A percentile compares a stretch with the other conserved stretches of the same genome.
Evolutionary conservation across 805 yeast species (phyloP).

Genomic region (Metschnikowia baotianmanensis): DNA sequence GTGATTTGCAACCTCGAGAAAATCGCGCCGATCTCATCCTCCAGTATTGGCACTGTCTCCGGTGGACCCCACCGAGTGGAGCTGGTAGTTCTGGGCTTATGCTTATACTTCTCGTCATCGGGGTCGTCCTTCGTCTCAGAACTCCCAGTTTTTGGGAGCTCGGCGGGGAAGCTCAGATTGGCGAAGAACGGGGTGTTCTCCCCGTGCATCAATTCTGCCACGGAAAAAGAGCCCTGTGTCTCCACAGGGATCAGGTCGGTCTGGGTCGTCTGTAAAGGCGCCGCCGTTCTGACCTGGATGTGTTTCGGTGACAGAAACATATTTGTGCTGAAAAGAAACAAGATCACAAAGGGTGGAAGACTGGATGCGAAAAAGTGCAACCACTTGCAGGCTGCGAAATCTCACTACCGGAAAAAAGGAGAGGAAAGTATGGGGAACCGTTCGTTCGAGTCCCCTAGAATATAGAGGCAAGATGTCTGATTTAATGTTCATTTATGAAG

Average conservation of each 20-base stretch:
- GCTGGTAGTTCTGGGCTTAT: conserved; percentile 28
- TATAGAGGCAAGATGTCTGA: no score
- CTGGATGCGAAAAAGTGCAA: conserved; percentile 10
- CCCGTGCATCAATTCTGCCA: conserved; percentile 9
- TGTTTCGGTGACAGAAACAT: conserved; percentile 11
- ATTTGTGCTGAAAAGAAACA: conserved; percentile 6
- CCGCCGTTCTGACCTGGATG: conserved; percentile 6
- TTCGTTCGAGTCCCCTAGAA: no score
- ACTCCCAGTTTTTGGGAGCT: conserved; percentile 1
- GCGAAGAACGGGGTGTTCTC: conserved; percentile 10
- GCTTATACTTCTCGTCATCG: conserved; percentile 1
- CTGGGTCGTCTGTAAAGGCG: conserved; percentile 3
- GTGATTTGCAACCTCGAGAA: conserved; percentile 50
- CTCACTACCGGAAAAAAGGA: not conserved
- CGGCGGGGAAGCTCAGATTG: conserved; percentile 4
- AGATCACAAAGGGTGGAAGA: conserved; percentile 3
- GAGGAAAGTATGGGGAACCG: not conserved
- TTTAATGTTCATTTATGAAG: no score
- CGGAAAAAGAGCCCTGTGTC: conserved; percentile 8
- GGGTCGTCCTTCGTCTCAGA: conserved; percentile 1
- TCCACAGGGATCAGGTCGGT: conserved; percentile 2
- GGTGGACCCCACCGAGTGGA: conserved; percentile 47
- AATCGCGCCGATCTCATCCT: conserved; percentile 54
- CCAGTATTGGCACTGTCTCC: conserved; percentile 45
- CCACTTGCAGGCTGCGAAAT: conserved; percentile 8